Base-by-base conservation (phyloP, 169 alveolate genomes). In the Eimeria tenella region DNA sequence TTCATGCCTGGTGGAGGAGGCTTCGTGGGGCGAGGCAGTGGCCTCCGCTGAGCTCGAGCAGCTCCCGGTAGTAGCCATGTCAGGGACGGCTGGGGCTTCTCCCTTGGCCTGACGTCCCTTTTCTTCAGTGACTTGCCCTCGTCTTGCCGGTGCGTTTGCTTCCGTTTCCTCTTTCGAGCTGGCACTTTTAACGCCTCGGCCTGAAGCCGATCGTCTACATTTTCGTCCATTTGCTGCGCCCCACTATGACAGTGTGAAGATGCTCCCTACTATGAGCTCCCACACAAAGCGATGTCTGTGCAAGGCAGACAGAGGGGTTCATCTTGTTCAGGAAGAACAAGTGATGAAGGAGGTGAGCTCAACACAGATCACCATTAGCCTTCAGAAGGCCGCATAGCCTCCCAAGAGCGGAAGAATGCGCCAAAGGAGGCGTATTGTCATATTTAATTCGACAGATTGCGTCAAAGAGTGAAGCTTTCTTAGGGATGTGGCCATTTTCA, bases 1-100 rank as follows among this genome's bases (percentile, higher is more conserved):
- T 62, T 63, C 19, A 84, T 84, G 60, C 92, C 92, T 84, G 92
- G 92, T 5, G 92, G 92, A 42, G 92, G 92, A 25, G 92, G 92
- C 17, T 63, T 84, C 53, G 92, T 84, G 25, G 92, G 92, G n/a
- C 92, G 79, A 62, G 92, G 81, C 73, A 84, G 63, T 62, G 81
- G 92, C 5, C 92, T 77, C 63, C 92, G 92, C 19, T 84, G 92
- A 15, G 81, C 92, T 17, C 65, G 60, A 62, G 92, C 79, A 19
- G 92, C 92, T 42, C 92, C 92, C 49, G 92, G 92, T 62, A 84
- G 92, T 42, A 84, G 92, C 92, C 92, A 84, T 84, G 92, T 62
- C 92, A 84, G 81, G 31, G 92, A 84, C 13, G 92, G 92, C 49
- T 63, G 92, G 25, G 49, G 11, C 42, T 63, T 31, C 58, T 19